Percentiles rank a stretch among this genome's conserved stretches.
phyloP scores from a whole-genome alignment of 306 rosid genomes.

The Acmispon strigosus region DNA sequence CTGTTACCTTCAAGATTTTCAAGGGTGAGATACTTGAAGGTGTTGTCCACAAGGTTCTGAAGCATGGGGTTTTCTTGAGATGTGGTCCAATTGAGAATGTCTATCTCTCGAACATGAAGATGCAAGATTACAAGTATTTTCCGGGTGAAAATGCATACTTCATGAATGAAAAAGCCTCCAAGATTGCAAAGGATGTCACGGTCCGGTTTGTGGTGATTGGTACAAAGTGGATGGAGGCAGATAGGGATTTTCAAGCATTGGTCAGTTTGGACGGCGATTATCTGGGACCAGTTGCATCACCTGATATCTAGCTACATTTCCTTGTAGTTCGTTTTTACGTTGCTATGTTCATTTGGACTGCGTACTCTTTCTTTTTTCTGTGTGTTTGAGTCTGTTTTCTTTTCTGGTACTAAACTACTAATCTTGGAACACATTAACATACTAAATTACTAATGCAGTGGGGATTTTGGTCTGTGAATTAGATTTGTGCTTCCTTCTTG shows the following conservation, averaged over 20 bases:
- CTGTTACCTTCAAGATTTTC: constrained; percentile 67
- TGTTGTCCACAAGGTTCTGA: constrained; percentile 67
- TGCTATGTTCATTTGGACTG: neutral
- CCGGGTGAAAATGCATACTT: constrained; percentile 70
- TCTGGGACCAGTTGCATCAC: constrained; percentile 57
- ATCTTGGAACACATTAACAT: neutral
- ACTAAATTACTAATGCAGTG: neutral
- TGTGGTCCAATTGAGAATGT: constrained; percentile 75
- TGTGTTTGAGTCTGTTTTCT: neutral
- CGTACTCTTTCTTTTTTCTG: neutral
- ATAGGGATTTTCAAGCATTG: constrained; percentile 85
- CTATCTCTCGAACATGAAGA: constrained; percentile 59
- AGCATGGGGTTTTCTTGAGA: constrained; percentile 80
- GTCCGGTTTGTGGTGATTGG: constrained; percentile 75
- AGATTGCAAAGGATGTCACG: constrained; percentile 49
- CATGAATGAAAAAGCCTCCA: constrained; percentile 49
- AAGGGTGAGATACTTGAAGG: constrained; percentile 81
- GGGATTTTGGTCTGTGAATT: neutral
- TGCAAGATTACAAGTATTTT: constrained; percentile 64
- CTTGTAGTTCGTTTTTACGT: neutral
- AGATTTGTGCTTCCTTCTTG: neutral
- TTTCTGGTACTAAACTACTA: neutral
- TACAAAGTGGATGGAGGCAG: constrained; percentile 86
- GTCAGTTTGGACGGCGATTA: constrained; percentile 80
- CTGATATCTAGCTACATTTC: constrained; percentile 16